A percentile compares a stretch with the other conserved stretches of the same genome.
Evolutionary conservation across 495 filamentous ascomycete genomes (phyloP).

Genomic region (Xylaria venustula): DNA sequence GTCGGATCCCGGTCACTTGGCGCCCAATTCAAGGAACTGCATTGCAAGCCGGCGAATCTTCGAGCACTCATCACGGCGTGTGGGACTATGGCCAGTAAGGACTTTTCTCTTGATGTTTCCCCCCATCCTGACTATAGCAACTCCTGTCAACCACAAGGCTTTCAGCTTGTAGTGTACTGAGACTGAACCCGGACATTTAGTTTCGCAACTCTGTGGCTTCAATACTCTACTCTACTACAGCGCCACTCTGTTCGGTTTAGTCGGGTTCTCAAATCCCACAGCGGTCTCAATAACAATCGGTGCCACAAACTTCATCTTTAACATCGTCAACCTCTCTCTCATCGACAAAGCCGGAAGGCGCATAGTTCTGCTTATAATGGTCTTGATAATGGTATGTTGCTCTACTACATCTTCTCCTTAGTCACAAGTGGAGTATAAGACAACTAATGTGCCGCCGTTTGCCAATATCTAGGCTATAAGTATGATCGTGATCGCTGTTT

Average conservation of each 20-base stretch:
- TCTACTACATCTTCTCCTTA: background rate
- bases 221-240: slow-evolving; percentile 53
- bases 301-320: slow-evolving; percentile 55
- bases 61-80: slow-evolving; percentile 52
- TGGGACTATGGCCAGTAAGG: slow-evolving; percentile 44
- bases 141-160: too few relatives aligned
- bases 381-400: background rate
- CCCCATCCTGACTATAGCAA: too few relatives aligned
- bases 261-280: slow-evolving; percentile 50
- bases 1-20: slow-evolving; percentile 33
- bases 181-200: slow-evolving; percentile 9
- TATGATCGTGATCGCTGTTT: slow-evolving; percentile 37
- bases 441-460: background rate
- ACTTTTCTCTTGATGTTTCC: background rate
- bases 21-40: slow-evolving; percentile 46
- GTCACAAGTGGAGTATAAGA: background rate
- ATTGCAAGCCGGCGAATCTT: slow-evolving; percentile 41
- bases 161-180: too few relatives aligned
- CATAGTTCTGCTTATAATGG: slow-evolving; percentile 40
- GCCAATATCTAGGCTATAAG: background rate
- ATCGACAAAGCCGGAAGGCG: slow-evolving; percentile 51
- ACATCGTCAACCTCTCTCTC: slow-evolving; percentile 47
- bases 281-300: slow-evolving; percentile 51
- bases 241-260: slow-evolving; percentile 49
- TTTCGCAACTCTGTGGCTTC: slow-evolving; percentile 45